Conservation (phyloP, 108 stramenopile species). For the Asterionellopsis glacialis region DNA sequence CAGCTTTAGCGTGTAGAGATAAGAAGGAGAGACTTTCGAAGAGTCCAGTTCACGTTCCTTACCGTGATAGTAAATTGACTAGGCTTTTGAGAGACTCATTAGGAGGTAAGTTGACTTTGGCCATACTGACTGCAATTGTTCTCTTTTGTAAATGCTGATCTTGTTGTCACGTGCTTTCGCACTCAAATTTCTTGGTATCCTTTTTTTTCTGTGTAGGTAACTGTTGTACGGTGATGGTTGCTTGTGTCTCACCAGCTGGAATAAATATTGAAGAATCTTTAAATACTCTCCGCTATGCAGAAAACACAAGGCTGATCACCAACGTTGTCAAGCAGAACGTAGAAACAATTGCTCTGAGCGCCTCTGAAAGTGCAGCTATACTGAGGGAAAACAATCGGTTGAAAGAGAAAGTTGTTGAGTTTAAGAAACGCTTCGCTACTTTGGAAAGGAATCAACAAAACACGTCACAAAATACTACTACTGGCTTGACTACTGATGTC, state of each 20-base stretch:
- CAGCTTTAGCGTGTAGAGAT: constrained; percentile 37
- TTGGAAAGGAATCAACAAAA: too few relatives aligned
- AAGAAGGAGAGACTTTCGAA: constrained; percentile 3
- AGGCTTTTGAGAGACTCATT: constrained; percentile 56
- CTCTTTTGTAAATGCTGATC: not conserved
- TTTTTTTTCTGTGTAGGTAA: constrained; percentile 35
- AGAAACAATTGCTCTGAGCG: not conserved
- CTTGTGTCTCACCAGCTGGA: constrained; percentile 72
- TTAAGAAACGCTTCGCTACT: not conserved
- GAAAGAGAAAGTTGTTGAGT: not conserved
- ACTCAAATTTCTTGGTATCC: not conserved
- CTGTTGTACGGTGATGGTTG: constrained; percentile 71
- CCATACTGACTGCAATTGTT: not conserved
- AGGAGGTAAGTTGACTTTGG: constrained; percentile 33
- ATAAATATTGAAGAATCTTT: constrained; percentile 78
- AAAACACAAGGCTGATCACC: constrained; percentile 88
- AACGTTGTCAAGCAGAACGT: constrained; percentile 9
- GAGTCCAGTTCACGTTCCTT: constrained; percentile 49
- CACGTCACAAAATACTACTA: too few relatives aligned
- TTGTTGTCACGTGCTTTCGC: too few relatives aligned
- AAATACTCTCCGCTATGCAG: constrained; percentile 89
- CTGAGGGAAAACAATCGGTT: constrained; percentile 10
- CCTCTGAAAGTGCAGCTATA: constrained; percentile 5
- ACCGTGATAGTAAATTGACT: constrained; percentile 66
- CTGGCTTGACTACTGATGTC: too few relatives aligned